Evolutionary conservation across 164 flowering plant species (phyloP), one percentile per base, ranked within the genome.

Genomic region (Piper longum): DNA sequence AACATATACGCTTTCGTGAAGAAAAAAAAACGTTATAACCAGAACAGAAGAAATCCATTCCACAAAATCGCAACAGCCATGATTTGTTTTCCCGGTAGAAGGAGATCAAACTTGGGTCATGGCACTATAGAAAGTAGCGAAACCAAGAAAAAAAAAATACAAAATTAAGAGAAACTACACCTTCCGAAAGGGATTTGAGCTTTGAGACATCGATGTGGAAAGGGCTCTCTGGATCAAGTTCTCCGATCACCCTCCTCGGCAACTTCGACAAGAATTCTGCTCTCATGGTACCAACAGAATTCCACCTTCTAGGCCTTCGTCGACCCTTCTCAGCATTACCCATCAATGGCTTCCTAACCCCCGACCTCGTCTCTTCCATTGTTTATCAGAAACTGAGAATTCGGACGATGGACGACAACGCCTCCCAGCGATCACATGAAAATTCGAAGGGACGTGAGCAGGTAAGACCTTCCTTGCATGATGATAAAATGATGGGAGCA

Each of bases 211-310:
- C 74, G 26, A 78, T 54, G 55, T 64, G 48, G 51, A 56, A 56
- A 48, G 75, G 76, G 62, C 51, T 65, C 66, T 78, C 79, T 8
- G 72, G 74, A 74, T 78, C 81, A 12, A 74, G 14, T 4, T 71
- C 74, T 41, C 68, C 57, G n/a, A 40, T 74, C 39, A 76, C 71
- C 58, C 76, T 78, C 7, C 62, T 57, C 5, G 82, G 79, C 68
- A 76, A 61, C 18, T 58, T 76, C 16, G 66, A 39, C 0, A 74
- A 7, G 64, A 78, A 76, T 9, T 74, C 73, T 0, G 71, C 59
- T 60, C 57, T 72, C 70, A 75, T 4, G 39, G 63, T 42, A 43
- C 41, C 64, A 60, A 75, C 72, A 5, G 74, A 67, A 12, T 67
- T 64, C 51, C 41, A 39, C 4, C 66, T 16, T 61, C 44, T 52